Base-by-base conservation (phyloP, 2,329 filamentous ascomycete genomes). In the Dactylonectria macrodidyma region DNA sequence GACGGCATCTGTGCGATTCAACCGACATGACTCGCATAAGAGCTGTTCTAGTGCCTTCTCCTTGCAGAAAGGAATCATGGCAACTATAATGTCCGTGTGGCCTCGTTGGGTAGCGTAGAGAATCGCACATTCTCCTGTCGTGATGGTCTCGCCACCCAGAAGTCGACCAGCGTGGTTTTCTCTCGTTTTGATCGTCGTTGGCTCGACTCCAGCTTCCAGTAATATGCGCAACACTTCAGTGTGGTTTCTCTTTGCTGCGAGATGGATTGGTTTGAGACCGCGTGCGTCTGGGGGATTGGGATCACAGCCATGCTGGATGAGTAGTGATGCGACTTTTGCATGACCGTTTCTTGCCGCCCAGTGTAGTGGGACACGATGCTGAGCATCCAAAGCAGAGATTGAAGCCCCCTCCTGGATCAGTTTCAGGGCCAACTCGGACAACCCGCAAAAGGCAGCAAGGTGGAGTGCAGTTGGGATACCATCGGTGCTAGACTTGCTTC, bases 261-360 rank as follows among this genome's bases (percentile, higher is more conserved):
- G 69, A 54, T 75, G 72, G 12, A 75, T 50, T 2, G 73, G 72
- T 12, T 71, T 73, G 3, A 71, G 5, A 4, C 73, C 73, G 3
- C 10, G n/a, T 10, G 26, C 55, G 11, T 73, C 73, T 16, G 22
- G 57, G 3, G 64, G 26, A 50, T 75, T 44, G 0, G 65, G 60
- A n/a, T 72, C 44, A 14, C 65, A 52, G 9, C 70, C 66, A 16
- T 66, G 2, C 7, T 64, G 30, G 2, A 75, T 34, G 5, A 75
- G 68, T 3, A 75, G 34, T 1, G 61, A 48, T 3, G 24, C 67
- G 1, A 69, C 33, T 22, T 69, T 67, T 14, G n/a, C 44, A 19
- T 75, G 73, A 0, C 73, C 73, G 36, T 75, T 75, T 4, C 6
- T 4, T 11, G 73, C 70, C 1, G 73, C 73, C 73, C 73, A 75